phyloP scores from a whole-genome alignment of 352 stramenopile genomes.

The Pythium utonaiense region DNA sequence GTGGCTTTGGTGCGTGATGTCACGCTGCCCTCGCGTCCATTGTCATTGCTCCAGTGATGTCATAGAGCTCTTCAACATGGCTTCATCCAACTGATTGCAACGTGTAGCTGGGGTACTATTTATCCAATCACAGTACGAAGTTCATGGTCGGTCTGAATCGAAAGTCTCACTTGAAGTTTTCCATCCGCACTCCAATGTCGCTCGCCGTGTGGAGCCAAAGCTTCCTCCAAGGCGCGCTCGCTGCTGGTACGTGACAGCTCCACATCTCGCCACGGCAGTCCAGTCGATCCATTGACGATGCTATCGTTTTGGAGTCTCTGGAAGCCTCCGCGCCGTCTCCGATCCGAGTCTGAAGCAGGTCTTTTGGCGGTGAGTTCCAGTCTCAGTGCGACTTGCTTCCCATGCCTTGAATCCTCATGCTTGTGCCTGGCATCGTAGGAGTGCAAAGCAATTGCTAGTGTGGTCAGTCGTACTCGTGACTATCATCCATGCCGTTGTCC shows the following conservation, averaged over 20 bases:
- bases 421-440: slow-evolving; percentile 24
- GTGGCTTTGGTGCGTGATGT: background rate
- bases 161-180: slow-evolving; percentile 14
- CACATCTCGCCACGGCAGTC: background rate
- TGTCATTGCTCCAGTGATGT: slow-evolving; percentile 3
- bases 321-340: slow-evolving; percentile 34
- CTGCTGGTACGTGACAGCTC: slow-evolving; percentile 7
- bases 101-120: background rate
- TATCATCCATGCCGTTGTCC: slow-evolving; percentile 41
- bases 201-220: slow-evolving; percentile 6
- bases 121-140: background rate
- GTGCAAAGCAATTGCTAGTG: slow-evolving; percentile 45
- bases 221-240: slow-evolving; percentile 16
- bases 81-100: background rate
- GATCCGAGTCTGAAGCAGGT: slow-evolving; percentile 41
- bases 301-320: slow-evolving; percentile 12
- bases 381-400: background rate
- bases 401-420: slow-evolving; percentile 4
- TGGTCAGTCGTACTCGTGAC: slow-evolving; percentile 51
- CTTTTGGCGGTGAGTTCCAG: slow-evolving; percentile 34
- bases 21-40: background rate
- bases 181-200: slow-evolving; percentile 11
- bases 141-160: background rate
- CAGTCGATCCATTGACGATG: background rate
- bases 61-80: slow-evolving; percentile 1